Base-by-base conservation (phyloP, 2,329 filamentous ascomycete species). In the Phaeosphaeriaceae sp. region DNA sequence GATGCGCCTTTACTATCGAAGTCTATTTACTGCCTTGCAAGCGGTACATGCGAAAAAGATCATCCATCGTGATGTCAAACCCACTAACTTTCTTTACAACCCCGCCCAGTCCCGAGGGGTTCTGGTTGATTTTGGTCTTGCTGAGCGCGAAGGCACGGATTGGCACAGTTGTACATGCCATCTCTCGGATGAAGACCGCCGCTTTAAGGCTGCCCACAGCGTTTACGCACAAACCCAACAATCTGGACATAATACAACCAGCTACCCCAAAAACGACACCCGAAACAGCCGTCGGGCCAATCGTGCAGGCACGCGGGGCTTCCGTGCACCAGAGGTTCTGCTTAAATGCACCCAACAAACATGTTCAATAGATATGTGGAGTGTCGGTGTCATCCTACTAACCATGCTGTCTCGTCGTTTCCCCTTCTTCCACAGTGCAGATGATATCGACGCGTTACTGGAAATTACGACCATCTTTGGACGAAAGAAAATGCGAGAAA, bases 371-470 rank as follows among this genome's bases (percentile, higher is more conserved):
- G 94, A 99, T 71, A 88, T 99, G 59, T 99, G 94, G 94, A 96
- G 91, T 18, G 92, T 88, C 0, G 94, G 94, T 34, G 92, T 99
- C n/a, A 96, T 99, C 46, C 82, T 99, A 2, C 80, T 99, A n/a
- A 99, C 94, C 0, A 88, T 99, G 56, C 80, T 99, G 12, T 93
- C 90, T 33, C 88, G 89, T 48, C 87, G 94, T 3, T 99, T 99
- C 65, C 94, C 94, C 1, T 99, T 99, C 76, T 99, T 99, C 81
- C 97, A 99, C 76, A 96, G 90, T 37, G 88, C 92, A n/a, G 94
- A 99, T 71, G 94, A 99, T 65, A 89, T 99, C 39, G 94, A 99
- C 68, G 94, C 94, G 42, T 88, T 97, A 83, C 93, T 99, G 60
- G 94, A 99, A 74, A 95, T 99, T 60, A 90, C 92, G 29, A 96